Evolutionary conservation across 2,329 filamentous ascomycete genomes (phyloP).

Genomic region (Scedosporium minutisporum): DNA sequence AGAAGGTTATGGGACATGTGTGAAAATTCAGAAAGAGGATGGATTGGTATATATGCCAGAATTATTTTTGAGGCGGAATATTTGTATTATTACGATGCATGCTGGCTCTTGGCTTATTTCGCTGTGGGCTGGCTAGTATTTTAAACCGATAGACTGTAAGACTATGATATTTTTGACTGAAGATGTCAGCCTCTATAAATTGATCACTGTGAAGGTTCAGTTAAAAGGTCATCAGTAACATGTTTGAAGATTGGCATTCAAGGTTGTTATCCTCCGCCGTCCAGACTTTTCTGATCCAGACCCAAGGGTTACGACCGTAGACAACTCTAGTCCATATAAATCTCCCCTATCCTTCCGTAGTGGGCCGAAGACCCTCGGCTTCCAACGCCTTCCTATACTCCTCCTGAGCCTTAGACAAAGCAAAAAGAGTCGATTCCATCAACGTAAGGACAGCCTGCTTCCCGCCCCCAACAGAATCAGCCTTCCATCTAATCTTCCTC

Average conservation of each 20-base stretch:
- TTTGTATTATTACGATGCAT: not conserved
- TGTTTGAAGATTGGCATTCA: no score
- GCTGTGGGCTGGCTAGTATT: not conserved
- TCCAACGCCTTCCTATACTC: constrained; percentile 64
- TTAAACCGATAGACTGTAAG: constrained; percentile 3
- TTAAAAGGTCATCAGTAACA: no score
- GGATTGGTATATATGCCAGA: not conserved
- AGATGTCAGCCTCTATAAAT: no score
- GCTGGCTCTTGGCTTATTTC: not conserved
- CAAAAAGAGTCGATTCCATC: constrained; percentile 62
- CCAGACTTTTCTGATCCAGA: no score
- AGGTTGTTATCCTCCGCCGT: not conserved
- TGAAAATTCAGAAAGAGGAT: no score
- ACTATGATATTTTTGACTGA: not conserved
- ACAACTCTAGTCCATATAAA: not conserved
- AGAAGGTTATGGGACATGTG: not conserved
- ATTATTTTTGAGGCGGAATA: not conserved
- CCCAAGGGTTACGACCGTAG: not conserved
- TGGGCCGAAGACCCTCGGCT: constrained; percentile 45
- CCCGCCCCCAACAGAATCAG: constrained; percentile 63
- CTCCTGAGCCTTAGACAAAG: constrained; percentile 59
- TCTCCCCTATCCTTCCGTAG: constrained; percentile 30
- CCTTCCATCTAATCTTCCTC: constrained; percentile 61
- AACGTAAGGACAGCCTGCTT: constrained; percentile 65
- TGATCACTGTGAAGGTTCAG: no score